Conservation (phyloP, 768 basidiomycete species). For the Kwoniella bestiolae region DNA sequence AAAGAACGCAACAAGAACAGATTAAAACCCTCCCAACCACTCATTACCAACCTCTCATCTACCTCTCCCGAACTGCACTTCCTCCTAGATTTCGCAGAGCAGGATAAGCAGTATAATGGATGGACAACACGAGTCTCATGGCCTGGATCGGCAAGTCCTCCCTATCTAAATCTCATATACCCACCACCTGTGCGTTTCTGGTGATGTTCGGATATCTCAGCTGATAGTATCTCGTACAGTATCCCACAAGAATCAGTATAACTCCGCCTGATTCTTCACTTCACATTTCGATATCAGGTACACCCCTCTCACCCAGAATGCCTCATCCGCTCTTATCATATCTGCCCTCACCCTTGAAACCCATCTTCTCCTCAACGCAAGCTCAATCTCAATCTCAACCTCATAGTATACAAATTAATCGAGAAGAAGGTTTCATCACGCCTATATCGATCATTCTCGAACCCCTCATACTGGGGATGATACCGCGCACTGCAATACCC, state of each 20-base stretch:
- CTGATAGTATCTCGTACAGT: not conserved
- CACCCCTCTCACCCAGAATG: conserved; percentile 4
- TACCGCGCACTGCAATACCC: conserved; percentile 40
- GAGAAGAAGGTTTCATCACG: not conserved
- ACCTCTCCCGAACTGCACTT: conserved; percentile 7
- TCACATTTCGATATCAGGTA: not conserved
- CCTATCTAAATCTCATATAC: not conserved
- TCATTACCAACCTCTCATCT: conserved; percentile 18
- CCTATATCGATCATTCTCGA: conserved; percentile 4
- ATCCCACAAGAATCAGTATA: conserved; percentile 3
- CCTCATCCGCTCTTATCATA: not conserved
- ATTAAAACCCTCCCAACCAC: conserved; percentile 8
- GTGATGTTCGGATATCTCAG: not conserved
- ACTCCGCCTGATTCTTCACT: not conserved
- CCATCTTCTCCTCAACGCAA: too few relatives aligned
- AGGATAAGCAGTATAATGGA: not conserved
- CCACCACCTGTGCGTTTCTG: too few relatives aligned
- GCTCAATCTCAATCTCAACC: too few relatives aligned
- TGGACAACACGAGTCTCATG: conserved; percentile 46
- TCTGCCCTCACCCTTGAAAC: not conserved
- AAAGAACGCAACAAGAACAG: conserved; percentile 3
- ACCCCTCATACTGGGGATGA: conserved; percentile 28
- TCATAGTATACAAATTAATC: too few relatives aligned
- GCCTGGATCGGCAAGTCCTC: conserved; percentile 43
- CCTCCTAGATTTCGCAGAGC: not conserved